Evolutionary conservation across 164 flowering plant genomes (phyloP), one percentile per base, ranked within the genome.

Genomic region (Nymphaea thermarum): DNA sequence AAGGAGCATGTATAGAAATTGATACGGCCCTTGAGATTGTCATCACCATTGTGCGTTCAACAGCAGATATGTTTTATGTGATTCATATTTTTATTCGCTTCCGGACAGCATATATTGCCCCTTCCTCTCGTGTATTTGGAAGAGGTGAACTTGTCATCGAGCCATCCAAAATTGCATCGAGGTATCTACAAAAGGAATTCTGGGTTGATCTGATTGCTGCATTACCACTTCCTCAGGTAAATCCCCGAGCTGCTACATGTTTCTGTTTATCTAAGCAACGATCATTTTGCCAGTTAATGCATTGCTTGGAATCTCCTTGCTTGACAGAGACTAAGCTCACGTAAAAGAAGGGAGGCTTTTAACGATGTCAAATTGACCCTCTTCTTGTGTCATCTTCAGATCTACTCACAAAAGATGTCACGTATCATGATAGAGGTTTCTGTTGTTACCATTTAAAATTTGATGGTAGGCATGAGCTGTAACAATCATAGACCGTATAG

Each of bases 71-170:
- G 18, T 61, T 7, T n/a, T 61, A 61, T 61, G 41, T 11, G 17
- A n/a, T 61, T 25, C 63, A n/a, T 6, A 61, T 61, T 11, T 61
- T 8, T 25, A 6, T 61, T 11, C 18, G 17, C 10, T 61, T 61
- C 16, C 63, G 63, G 6, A 61, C 63, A 10, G 18, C 63, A 8
- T n/a, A 6, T n/a, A n/a, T 61, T 61, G 63, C 63, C 16, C 63
- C 63, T 10, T 61, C 63, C 36, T 61, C 63, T 10, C 12, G 63
- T 6, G 63, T 61, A 10, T 61, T 61, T 25, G 63, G 63, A 6
- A 61, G 63, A 61, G 63, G 63, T 10, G 63, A 61, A 6, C 63
- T 61, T 10, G 63, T 61, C 16, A 47, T 47, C 7, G 63, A 61
- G 16, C 41, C 63, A 8, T 11, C 16, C 10, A 11, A 61, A 61